A percentile compares a stretch with the other conserved stretches of the same genome.
phyloP scores from a whole-genome alignment of 352 stramenopile species.

The Phytophthora litchii region DNA sequence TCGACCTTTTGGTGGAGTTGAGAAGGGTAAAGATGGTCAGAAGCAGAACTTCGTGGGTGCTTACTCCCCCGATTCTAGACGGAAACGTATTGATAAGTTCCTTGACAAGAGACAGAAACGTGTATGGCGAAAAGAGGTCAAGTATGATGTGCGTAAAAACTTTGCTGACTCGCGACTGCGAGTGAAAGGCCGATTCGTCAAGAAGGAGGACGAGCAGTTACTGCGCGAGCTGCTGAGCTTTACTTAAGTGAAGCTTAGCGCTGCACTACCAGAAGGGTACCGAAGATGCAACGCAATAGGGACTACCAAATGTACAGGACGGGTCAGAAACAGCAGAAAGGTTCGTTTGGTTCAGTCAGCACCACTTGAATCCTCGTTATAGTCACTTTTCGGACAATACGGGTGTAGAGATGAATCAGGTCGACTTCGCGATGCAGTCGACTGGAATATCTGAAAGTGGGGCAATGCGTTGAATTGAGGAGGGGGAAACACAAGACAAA shows the following conservation, averaged over 20 bases:
- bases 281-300: constrained; percentile 11
- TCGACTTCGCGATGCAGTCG: constrained; percentile 7
- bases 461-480: constrained; percentile 17
- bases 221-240: constrained; percentile 85
- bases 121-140: constrained; percentile 95
- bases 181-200: constrained; percentile 97
- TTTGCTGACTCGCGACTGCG: constrained; percentile 97
- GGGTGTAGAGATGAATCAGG: background rate
- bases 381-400: constrained; percentile 1
- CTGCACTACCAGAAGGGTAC: constrained; percentile 15
- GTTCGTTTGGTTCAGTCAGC: constrained; percentile 11
- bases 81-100: constrained; percentile 94
- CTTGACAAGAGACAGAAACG: constrained; percentile 95
- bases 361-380: constrained; percentile 8
- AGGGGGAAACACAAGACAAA: constrained; percentile 7
- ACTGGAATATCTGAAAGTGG: constrained; percentile 11
- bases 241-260: constrained; percentile 47
- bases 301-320: constrained; percentile 12
- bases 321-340: background rate
- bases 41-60: constrained; percentile 92
- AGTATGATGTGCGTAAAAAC: constrained; percentile 98
- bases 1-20: constrained; percentile 47
- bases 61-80: constrained; percentile 94
- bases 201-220: constrained; percentile 96
- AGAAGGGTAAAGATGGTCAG: constrained; percentile 68